Evolutionary conservation across 2,329 filamentous ascomycete species (phyloP).

Genomic region (Leptographium radiaticola): DNA sequence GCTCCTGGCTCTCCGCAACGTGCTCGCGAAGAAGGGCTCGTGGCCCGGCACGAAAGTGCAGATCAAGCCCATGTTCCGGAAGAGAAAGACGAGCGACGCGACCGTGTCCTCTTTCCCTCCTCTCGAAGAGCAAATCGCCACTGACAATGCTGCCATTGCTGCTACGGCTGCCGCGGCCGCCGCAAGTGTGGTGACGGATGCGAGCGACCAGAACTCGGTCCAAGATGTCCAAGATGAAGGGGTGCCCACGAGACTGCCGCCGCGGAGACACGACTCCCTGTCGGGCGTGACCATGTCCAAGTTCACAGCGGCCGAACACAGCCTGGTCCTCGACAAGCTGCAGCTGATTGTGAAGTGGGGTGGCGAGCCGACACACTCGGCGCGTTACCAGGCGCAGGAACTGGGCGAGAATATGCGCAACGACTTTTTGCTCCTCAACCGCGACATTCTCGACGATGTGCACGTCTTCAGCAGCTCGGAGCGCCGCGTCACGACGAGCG

Average conservation of each 20-base stretch:
- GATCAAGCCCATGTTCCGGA: constrained; percentile 98
- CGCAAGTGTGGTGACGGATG: neutral
- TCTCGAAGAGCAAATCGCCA: constrained; percentile 22
- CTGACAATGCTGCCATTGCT: neutral
- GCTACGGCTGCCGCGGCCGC: neutral
- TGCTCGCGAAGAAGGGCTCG: constrained; percentile 79
- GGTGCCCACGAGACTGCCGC: constrained; percentile 27
- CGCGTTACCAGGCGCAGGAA: constrained; percentile 89
- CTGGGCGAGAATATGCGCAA: constrained; percentile 93
- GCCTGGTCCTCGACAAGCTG: constrained; percentile 85
- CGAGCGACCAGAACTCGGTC: constrained; percentile 9
- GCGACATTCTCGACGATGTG: constrained; percentile 82
- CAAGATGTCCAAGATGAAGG: constrained; percentile 12
- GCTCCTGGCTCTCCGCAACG: constrained; percentile 72
- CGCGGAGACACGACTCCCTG: constrained; percentile 67
- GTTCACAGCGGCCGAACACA: constrained; percentile 86
- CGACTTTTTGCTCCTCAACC: constrained; percentile 83
- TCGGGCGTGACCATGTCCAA: constrained; percentile 86
- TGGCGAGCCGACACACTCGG: constrained; percentile 93
- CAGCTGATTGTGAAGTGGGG: constrained; percentile 99
- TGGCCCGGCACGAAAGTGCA: constrained; percentile 97
- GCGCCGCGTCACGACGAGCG: constrained; percentile 83
- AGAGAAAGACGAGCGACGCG: constrained; percentile 56
- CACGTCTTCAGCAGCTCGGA: constrained; percentile 94
- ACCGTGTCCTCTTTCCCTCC: constrained; percentile 21